phyloP scores from a whole-genome alignment of 345 rosid genomes.

The Gossypium stocksii region DNA sequence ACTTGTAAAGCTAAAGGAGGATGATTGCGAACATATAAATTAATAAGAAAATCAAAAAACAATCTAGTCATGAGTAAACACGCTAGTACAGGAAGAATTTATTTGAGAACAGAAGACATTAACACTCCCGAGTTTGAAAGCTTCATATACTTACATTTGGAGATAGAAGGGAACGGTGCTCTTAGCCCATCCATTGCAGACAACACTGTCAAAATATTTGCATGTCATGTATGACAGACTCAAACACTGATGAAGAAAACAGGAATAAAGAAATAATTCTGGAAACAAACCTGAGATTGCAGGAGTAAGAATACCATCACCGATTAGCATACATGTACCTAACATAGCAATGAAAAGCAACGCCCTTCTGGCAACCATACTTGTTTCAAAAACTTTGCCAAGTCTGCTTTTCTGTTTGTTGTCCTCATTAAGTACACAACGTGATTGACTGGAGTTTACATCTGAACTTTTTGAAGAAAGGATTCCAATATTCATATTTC shows the following conservation, averaged over 20 bases:
- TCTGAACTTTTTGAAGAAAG: slow-evolving; percentile 35
- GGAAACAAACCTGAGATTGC: slow-evolving; percentile 69
- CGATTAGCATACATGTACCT: slow-evolving; percentile 86
- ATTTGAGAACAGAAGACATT: no score
- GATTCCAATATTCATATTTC: slow-evolving; percentile 56
- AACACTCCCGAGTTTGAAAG: neutral
- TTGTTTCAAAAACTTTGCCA: slow-evolving; percentile 47
- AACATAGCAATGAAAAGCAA: slow-evolving; percentile 74
- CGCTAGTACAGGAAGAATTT: no score
- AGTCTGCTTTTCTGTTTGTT: slow-evolving; percentile 38
- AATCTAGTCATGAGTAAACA: neutral
- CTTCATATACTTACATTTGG: slow-evolving; percentile 42
- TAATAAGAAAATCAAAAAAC: neutral
- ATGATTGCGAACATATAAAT: neutral
- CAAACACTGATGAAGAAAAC: neutral
- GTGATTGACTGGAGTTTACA: slow-evolving; percentile 17
- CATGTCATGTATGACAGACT: neutral
- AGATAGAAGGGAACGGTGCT: slow-evolving; percentile 54
- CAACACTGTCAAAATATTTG: slow-evolving; percentile 37
- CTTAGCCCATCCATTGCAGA: slow-evolving; percentile 67
- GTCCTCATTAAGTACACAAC: slow-evolving; percentile 20
- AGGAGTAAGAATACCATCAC: slow-evolving; percentile 89
- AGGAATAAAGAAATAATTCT: neutral
- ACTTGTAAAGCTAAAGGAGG: slow-evolving; percentile 7
- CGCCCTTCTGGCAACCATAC: slow-evolving; percentile 42